Evolutionary conservation across 2,329 filamentous ascomycete species (phyloP), one percentile per base, ranked within the genome.

Genomic region (Phoma sp.): DNA sequence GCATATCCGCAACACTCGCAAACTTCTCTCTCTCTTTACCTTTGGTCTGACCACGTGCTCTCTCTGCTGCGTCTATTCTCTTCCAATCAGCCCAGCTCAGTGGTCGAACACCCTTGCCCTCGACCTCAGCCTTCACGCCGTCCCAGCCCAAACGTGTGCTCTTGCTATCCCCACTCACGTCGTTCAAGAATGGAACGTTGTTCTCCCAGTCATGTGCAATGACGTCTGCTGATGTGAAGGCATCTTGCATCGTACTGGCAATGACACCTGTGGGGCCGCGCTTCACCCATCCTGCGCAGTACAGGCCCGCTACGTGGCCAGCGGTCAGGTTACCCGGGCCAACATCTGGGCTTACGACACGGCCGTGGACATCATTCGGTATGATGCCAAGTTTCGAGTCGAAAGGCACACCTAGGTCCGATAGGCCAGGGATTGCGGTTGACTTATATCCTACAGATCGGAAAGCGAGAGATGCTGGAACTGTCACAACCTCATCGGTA

Each of bases 221-320:
- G 2, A 89, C 86, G 70, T 97, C 93, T 1, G 87, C 95, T 0
- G 92, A 96, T 7, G 85, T 83, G 67, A 98, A 99, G 0, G 95
- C 93, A 72, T 99, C 95, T 55, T 89, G 86, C 91, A 99, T 96
- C 0, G 95, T 99, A 27, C 89, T 92, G 1, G 93, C 93, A 72
- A 99, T 99, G 3, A 98, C 93, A 2, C 95, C 95, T 0, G 92
- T 97, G 0, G 95, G 93, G 0, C 95, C 95, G 32, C 89, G 85
- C 78, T 98, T 98, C 8, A 97, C 92, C 95, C 95, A 99, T 0
- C 95, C 95, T 13, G 93, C 90, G 61, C 92, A 96, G 76, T 99
- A 99, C 25, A 96, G 75, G 0, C 93, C 91, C 0, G 88, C 85
- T 0, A 89, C 67, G 72, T 84, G 69, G 61, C 79, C 67, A 57